Evolutionary conservation across 768 basidiomycete species (phyloP).

Genomic region (Pleurotus sapidus): DNA sequence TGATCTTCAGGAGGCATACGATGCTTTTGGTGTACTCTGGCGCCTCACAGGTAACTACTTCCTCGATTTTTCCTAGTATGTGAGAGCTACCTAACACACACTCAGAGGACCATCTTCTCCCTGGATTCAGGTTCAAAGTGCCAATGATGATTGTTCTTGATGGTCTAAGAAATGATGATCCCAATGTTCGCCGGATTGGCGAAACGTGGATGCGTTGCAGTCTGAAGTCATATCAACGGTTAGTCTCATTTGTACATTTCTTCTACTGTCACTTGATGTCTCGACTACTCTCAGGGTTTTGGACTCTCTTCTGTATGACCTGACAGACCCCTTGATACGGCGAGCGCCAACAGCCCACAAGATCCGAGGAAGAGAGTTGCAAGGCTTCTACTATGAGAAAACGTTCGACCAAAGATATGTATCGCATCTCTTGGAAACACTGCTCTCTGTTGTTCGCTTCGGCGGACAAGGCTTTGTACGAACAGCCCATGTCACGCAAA

Average conservation of each 20-base stretch:
- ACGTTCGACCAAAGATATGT: slow-evolving; percentile 76
- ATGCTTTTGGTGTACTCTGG: slow-evolving; percentile 94
- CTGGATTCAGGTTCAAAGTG: slow-evolving; percentile 79
- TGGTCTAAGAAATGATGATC: slow-evolving; percentile 73
- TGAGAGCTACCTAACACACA: slow-evolving; percentile 3
- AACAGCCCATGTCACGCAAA: slow-evolving; percentile 58
- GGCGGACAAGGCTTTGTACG: slow-evolving; percentile 89
- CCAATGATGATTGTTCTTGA: slow-evolving; percentile 90
- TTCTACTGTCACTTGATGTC: neutral
- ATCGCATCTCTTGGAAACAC: slow-evolving; percentile 71
- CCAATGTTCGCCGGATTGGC: slow-evolving; percentile 69
- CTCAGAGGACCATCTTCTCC: slow-evolving; percentile 75
- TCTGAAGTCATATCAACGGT: slow-evolving; percentile 90
- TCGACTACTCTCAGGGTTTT: slow-evolving; percentile 57
- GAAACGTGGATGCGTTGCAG: slow-evolving; percentile 99
- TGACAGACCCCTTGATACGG: slow-evolving; percentile 68
- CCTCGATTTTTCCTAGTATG: neutral
- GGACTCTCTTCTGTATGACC: slow-evolving; percentile 80
- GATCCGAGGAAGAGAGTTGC: slow-evolving; percentile 64
- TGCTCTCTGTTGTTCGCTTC: slow-evolving; percentile 77
- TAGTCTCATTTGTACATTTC: slow-evolving; percentile 13
- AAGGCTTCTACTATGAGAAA: slow-evolving; percentile 65
- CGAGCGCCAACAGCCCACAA: slow-evolving; percentile 47
- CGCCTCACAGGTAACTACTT: slow-evolving; percentile 66
- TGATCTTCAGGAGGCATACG: slow-evolving; percentile 58